Percentiles rank a stretch among this genome's conserved stretches.
Evolutionary conservation across 2,329 filamentous ascomycete species (phyloP).

Genomic region (Beauveria sp.): DNA sequence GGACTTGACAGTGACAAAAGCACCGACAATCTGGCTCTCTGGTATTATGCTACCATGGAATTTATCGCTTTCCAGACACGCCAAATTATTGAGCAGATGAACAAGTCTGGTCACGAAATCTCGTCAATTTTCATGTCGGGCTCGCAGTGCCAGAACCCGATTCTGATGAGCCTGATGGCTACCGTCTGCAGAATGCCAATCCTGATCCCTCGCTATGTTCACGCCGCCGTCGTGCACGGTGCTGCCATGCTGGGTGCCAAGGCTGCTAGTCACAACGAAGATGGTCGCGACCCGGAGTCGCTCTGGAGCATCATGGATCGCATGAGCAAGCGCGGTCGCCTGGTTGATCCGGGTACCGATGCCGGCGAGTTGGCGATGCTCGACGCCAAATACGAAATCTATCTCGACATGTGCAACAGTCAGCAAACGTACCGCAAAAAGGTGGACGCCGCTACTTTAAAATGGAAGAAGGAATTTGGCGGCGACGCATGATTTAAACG

Average conservation of each 20-base stretch:
- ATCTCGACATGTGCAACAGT: constrained; percentile 81
- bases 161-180: constrained; percentile 86
- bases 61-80: constrained; percentile 96
- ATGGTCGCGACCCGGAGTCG: constrained; percentile 65
- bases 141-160: constrained; percentile 90
- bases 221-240: constrained; percentile 94
- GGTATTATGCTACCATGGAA: constrained; percentile 95
- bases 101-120: constrained; percentile 78
- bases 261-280: constrained; percentile 74
- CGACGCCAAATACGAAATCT: constrained; percentile 88
- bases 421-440: constrained; percentile 76
- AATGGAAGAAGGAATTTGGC: constrained; percentile 26
- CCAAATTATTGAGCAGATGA: constrained; percentile 94
- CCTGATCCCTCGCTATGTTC: constrained; percentile 85
- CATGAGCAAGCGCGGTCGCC: constrained; percentile 87
- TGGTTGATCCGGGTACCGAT: constrained; percentile 68
- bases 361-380: constrained; percentile 70
- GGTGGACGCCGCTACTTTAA: constrained; percentile 56
- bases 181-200: constrained; percentile 90
- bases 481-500: constrained; percentile 13
- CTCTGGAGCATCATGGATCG: constrained; percentile 97
- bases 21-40: constrained; percentile 76
- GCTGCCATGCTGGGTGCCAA: constrained; percentile 97
- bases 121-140: constrained; percentile 97
- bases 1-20: constrained; percentile 82